Base-by-base conservation (phyloP, 2,329 filamentous ascomycete species). In the Aspergillus felis region DNA sequence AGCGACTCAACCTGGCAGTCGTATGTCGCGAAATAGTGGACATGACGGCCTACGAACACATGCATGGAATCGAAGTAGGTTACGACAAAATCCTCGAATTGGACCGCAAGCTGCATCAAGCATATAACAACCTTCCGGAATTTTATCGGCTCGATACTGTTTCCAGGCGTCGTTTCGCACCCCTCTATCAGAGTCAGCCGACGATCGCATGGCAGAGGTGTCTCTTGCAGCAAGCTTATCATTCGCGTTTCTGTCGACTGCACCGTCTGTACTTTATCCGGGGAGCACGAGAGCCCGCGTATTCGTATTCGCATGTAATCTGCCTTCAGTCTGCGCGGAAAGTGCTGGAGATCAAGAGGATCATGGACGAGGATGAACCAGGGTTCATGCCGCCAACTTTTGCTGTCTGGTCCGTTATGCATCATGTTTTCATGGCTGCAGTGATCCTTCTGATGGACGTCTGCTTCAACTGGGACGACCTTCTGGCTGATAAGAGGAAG, bases 1-100 rank as follows among this genome's bases (percentile, higher is more conserved):
- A 75, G 35, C 73, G 79, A 0, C 66, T 79, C n/a, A 72, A 71
- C 28, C 62, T 81, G 9, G 73, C 73, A 14, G 67, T 72, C 35
- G 62, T 76, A 3, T 78, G 75, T 48, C 73, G 78, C 3, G 66
- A 71, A 7, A 71, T 79, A 2, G 67, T 76, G 2, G 78, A 81
- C 51, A 59, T 65, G 12, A 68, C 64, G 2, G 66, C 69, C 4
- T 55, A 69, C 9, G 64, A 68, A 14, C 60, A 68, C 41, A 51
- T 71, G 0, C 59, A 66, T 8, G 62, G 66, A 0, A 51, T 64
- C 6, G 70, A 71, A 27, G 47, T 74, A 10, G 58, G 68, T 20
- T 77, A 77, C 38, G 64, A 70, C 9, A 71, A 71, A n/a, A 66
- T 77, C n/a, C 67, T 78, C n/a, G 61, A 63, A 0, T 63, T 78